These are phyloP conservation scores for Dionaea muscipula DNA, from an alignment of 179 eudicot species.

Conservation along the genomic window DNA sequence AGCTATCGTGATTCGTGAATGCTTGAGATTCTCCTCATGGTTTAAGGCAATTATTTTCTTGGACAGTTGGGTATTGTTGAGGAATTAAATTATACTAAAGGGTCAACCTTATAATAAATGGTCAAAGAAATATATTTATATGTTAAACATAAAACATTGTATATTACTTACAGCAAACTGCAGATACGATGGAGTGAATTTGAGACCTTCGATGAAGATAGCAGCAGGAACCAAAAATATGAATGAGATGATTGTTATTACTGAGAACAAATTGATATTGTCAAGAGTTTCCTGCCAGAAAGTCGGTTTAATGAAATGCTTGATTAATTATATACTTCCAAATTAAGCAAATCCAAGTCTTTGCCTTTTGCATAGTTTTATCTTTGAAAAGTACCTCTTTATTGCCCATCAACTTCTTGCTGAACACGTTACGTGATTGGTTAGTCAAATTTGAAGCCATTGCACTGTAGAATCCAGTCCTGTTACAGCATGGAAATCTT, in stretches of 20 bases:
- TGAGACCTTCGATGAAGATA: constrained; percentile 66
- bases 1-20: too few relatives aligned
- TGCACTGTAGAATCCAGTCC: constrained; percentile 85
- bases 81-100: too few relatives aligned
- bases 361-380: background rate
- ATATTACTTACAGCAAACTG: constrained; percentile 50
- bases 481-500: constrained; percentile 6
- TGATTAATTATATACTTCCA: background rate
- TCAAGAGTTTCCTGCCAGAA: constrained; percentile 63
- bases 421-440: constrained; percentile 83
- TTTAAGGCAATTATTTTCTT: too few relatives aligned
- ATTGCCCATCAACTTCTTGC: constrained; percentile 77
- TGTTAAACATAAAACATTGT: too few relatives aligned
- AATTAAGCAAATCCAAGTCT: background rate
- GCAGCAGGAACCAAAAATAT: constrained; percentile 50
- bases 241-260: constrained; percentile 65
- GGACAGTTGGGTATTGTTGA: too few relatives aligned
- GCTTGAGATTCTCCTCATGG: too few relatives aligned
- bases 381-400: constrained; percentile 39
- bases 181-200: constrained; percentile 59
- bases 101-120: too few relatives aligned
- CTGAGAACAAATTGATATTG: constrained; percentile 82
- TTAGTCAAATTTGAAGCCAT: constrained; percentile 91
- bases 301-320: too few relatives aligned
- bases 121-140: too few relatives aligned